Base-by-base conservation (phyloP, 345 rosid species). In the Anacardium occidentale region DNA sequence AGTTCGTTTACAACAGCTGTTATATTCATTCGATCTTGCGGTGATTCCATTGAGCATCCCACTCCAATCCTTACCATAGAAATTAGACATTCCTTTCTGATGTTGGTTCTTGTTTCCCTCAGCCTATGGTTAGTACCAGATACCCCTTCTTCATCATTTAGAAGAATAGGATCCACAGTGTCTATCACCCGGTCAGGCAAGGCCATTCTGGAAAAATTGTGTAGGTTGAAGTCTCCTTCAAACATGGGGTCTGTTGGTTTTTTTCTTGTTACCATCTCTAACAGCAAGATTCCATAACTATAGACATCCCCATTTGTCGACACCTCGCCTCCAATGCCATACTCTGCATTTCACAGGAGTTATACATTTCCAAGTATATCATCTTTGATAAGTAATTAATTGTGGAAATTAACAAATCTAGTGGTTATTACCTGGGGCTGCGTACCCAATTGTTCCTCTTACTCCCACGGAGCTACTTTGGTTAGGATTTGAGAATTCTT, bases 201-300 rank as follows among this genome's bases (percentile, higher is more conserved):
- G 21, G 78, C 80, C 3, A 6, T 44, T 40, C 52, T 62, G 0
- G 68, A 67, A 70, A 21, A 69, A 10, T 37, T 67, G 25, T 70
- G 80, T 20, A 80, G 74, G 60, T 22, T 75, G 2, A 73, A 18
- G 10, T 66, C 74, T 0, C 74, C 86, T 2, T 22, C 57, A 64
- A 78, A 80, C 64, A 57, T 42, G 79, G 14, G 48, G 9, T 75
- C 68, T 0, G 80, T 80, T 1, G 84, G 80, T 8, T 58, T 66
- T 56, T 74, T 61, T 24, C 82, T 52, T 0, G 76, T 69, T 48
- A 83, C 66, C 74, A 80, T 62, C 74, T 80, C 77, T 5, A 77
- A 37, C 62, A 80, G 34, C 8, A 83, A 55, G 2, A 83, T 75
- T 0, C 83, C 83, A 52, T 55, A 83, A 20, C 81, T 77, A 13